These are phyloP conservation scores for Rhizophagus clarus DNA, from an alignment of 192 early-diverging fungal genomes.

Conservation along the genomic window DNA sequence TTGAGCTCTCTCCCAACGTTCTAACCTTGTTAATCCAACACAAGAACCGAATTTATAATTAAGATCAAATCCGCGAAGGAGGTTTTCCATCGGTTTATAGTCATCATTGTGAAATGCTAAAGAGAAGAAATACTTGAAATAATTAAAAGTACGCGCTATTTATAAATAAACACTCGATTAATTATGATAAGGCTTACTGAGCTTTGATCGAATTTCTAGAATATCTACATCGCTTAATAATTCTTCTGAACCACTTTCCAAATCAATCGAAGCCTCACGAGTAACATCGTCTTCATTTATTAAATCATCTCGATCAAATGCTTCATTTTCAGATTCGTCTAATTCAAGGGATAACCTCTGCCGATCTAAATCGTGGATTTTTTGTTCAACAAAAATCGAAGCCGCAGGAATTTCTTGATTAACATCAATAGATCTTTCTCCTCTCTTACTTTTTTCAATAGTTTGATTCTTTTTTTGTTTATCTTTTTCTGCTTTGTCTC, in stretches of 20 bases:
- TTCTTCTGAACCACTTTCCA: not conserved
- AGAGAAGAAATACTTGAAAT: not conserved
- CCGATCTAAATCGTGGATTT: not conserved
- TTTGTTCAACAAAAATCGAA: not conserved
- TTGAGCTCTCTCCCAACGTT: conserved; percentile 57
- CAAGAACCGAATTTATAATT: conserved; percentile 47
- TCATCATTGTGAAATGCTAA: conserved; percentile 34
- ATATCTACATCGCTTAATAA: not conserved
- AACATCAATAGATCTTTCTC: not conserved
- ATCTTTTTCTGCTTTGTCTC: not conserved
- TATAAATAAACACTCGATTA: not conserved
- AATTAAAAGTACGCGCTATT: not conserved
- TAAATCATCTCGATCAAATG: not conserved
- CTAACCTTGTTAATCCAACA: conserved; percentile 55
- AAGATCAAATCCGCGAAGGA: conserved; percentile 40
- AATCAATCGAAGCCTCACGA: not conserved
- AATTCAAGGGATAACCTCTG: not conserved
- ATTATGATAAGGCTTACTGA: not conserved
- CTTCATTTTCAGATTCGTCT: not conserved
- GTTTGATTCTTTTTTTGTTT: not conserved
- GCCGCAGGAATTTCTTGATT: not conserved
- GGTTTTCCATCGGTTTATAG: conserved; percentile 27
- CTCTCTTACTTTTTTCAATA: not conserved
- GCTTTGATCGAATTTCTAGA: not conserved
- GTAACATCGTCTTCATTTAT: not conserved